Conservation (phyloP, 495 filamentous ascomycete species). For the Umbilicaria muhlenbergii region DNA sequence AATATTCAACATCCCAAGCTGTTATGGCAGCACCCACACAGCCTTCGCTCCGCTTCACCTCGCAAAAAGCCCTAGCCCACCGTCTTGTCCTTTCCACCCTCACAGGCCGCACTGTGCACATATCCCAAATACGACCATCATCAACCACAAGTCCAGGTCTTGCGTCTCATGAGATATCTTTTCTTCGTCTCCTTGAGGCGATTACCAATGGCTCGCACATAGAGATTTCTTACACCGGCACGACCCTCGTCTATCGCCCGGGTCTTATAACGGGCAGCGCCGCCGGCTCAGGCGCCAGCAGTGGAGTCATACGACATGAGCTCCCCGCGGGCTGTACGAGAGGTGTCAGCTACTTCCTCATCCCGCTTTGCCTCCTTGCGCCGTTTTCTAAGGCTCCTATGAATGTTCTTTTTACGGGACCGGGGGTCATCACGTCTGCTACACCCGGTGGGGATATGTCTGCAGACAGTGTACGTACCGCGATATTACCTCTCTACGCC, state of each 20-base stretch:
- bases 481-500: constrained; percentile 76
- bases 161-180: constrained; percentile 80
- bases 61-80: constrained; percentile 65
- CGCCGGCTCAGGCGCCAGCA: constrained; percentile 46
- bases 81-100: constrained; percentile 84
- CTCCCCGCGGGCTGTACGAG: constrained; percentile 58
- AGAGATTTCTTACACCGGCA: constrained; percentile 91
- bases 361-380: constrained; percentile 77
- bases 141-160: constrained; percentile 78
- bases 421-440: constrained; percentile 83
- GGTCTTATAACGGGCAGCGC: constrained; percentile 77
- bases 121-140: constrained; percentile 80
- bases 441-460: constrained; percentile 71
- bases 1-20: too few species aligned
- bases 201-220: constrained; percentile 91
- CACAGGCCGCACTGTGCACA: constrained; percentile 74
- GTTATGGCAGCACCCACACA: constrained; percentile 28
- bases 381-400: constrained; percentile 84
- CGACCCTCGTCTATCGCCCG: constrained; percentile 76
- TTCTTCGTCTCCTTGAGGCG: constrained; percentile 84
- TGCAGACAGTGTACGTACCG: constrained; percentile 85
- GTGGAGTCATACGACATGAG: constrained; percentile 63
- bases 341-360: constrained; percentile 82
- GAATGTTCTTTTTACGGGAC: constrained; percentile 75
- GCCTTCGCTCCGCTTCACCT: constrained; percentile 52